Base-by-base conservation (phyloP, 108 stramenopile genomes). In the Fragilaria crotonensis region DNA sequence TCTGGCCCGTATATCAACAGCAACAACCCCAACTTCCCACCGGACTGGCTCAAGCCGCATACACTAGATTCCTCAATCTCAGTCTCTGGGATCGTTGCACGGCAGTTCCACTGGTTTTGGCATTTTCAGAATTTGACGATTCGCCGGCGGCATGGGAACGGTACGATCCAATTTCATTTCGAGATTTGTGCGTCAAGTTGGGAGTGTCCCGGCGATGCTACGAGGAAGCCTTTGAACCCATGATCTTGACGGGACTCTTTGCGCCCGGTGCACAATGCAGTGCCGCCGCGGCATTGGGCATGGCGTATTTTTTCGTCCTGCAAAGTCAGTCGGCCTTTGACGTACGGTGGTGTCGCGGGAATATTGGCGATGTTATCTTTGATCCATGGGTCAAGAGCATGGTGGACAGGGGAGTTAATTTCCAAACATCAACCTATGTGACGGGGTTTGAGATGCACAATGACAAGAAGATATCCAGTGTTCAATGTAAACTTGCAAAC, bases 291-390 rank as follows among this genome's bases (percentile, higher is more conserved):
- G 89, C 89, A 0, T 47, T 90, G 67, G 89, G 89, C 7, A 90
- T 90, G 89, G 81, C 85, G 7, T 90, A 87, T 68, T 90, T 87
- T 58, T 90, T 90, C 65, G 85, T 90, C 3, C 59, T 90, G 48
- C 75, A 60, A 48, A 73, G 60, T 46, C 86, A 85, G 53, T 81
- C 78, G 20, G 75, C 84, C 4, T 90, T 90, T 62, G 89, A 90
- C 68, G 89, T 87, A 0, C 56, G 80, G 23, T 90, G 89, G 89
- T 87, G 81, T 36, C 66, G 59, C 23, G 89, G 89, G 0, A 90
- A 87, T 28, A 79, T 87, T 65, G 89, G 89, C 0, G 84, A 87
- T 27, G 21, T 49, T 20, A 87, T 90, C 18, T 79, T 90, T 62
- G 58, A 78, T 36, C 89, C 89, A 18, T 85, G 89, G 84, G 77